Evolutionary conservation across 2,329 filamentous ascomycete species (phyloP).

Genomic region (Colletotrichum liaoningense): DNA sequence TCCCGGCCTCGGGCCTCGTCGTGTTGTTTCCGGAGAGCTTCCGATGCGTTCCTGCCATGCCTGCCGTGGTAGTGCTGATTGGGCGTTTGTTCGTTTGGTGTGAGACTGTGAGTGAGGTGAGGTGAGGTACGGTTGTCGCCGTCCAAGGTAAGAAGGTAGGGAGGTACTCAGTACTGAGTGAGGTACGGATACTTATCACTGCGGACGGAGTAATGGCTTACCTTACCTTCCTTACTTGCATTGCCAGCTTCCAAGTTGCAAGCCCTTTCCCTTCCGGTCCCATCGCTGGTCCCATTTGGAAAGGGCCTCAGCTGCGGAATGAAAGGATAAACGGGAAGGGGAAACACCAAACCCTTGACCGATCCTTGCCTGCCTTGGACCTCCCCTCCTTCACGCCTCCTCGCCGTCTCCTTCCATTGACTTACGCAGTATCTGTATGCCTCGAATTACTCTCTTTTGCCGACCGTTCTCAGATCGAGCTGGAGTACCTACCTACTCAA

Average conservation of each 20-base stretch:
- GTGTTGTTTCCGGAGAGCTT: background rate
- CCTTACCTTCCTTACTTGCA: background rate
- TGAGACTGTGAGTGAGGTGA: background rate
- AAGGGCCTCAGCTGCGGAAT: background rate
- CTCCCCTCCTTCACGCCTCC: background rate
- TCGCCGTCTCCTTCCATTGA: background rate
- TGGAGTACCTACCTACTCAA: background rate
- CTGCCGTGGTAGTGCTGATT: constrained; percentile 9
- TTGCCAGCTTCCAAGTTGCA: background rate
- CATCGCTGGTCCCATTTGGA: background rate
- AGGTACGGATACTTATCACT: too few relatives aligned
- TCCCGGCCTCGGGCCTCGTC: background rate
- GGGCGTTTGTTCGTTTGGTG: background rate
- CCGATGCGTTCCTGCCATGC: background rate
- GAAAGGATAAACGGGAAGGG: background rate
- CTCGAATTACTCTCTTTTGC: background rate
- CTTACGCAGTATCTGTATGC: background rate
- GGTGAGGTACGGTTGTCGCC: background rate
- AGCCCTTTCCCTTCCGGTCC: background rate
- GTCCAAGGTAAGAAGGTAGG: background rate
- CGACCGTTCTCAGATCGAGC: background rate
- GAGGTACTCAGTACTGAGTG: too few relatives aligned
- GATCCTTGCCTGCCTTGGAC: background rate
- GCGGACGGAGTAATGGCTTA: too few relatives aligned
- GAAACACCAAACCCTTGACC: background rate